Evolutionary conservation across 2,329 filamentous ascomycete genomes (phyloP).

Genomic region (Beauveria bassiana): DNA sequence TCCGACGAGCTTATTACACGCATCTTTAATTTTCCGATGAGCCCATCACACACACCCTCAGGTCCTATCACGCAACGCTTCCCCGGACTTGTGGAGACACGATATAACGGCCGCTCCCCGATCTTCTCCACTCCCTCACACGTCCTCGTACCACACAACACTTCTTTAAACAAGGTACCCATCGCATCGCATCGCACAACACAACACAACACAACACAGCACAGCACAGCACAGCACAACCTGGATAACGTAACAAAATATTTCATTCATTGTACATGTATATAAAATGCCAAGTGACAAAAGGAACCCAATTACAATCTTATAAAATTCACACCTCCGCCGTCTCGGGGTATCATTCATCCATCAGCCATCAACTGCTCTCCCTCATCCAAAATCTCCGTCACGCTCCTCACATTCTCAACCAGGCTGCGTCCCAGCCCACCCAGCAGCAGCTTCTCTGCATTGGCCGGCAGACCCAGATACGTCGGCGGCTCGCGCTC

Average conservation of each 20-base stretch:
- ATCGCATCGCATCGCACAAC: too few species aligned
- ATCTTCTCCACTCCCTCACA: not conserved
- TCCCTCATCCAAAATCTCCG: constrained; percentile 83
- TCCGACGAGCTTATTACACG: too few species aligned
- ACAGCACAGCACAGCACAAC: not conserved
- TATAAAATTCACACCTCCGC: not conserved
- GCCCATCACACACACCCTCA: not conserved
- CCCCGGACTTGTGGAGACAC: not conserved
- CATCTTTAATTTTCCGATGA: too few species aligned
- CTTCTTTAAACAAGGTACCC: not conserved
- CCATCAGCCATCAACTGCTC: constrained; percentile 77
- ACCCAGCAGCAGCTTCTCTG: constrained; percentile 88
- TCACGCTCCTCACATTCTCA: constrained; percentile 74
- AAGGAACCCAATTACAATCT: not conserved
- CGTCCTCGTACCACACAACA: not conserved
- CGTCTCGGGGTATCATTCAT: constrained; percentile 14
- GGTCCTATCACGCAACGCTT: not conserved
- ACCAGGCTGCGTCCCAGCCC: constrained; percentile 82
- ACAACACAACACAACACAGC: not conserved
- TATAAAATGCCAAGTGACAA: not conserved
- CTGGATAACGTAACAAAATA: not conserved
- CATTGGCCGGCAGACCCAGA: constrained; percentile 86
- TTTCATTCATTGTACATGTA: not conserved
- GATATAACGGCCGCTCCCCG: not conserved
- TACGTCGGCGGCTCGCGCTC: constrained; percentile 96